Base-by-base conservation (phyloP, 73 alveolate genomes). In the Breviolum minutum region DNA sequence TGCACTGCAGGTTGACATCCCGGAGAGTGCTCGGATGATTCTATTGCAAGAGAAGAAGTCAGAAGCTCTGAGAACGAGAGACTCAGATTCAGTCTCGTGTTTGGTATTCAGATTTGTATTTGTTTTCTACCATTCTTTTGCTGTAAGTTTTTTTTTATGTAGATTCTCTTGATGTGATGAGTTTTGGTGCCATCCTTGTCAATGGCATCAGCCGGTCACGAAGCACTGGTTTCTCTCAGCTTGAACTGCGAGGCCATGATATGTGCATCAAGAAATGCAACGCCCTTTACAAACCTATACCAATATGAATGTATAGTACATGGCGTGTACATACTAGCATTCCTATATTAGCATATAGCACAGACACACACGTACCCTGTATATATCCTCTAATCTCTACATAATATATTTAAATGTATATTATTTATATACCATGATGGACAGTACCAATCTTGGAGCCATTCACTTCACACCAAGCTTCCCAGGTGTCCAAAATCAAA, bases 11-110 rank as follows among this genome's bases (percentile, higher is more conserved):
- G 16, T 82, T 54, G 91, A 82, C 74, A 48, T 82, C 91, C 91
- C 91, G 20, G 91, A 82, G 74, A 99, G 99, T 88, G 99, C 99
- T 29, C 99, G 99, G 99, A 99, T 99, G 90, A 99, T 99, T 74
- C 99, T 99, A 88, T 99, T 99, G 61, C 99, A 99, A 99, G 99
- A 99, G 99, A 99, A 99, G 99, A 99, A 99, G 99, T 99, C 99
- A 99, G 89, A 8, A 60, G 13, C 74, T 73, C 54, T 40, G 54
- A 68, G n/a, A 22, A 68, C 24, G 77, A 68, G n/a, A 14, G 77
- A 68, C 77, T 17, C 77, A 6, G n/a, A 6, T 68, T 68, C 77
- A 17, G 77, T 17, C 6, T 22, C 77, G 3, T 40, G 5, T 40
- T 40, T 40, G 54, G 54, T 3, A 2, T 40, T 40, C 54, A 40